Evolutionary conservation across 805 yeast species (phyloP).

Genomic region (Starmerella ratchasimensis): DNA sequence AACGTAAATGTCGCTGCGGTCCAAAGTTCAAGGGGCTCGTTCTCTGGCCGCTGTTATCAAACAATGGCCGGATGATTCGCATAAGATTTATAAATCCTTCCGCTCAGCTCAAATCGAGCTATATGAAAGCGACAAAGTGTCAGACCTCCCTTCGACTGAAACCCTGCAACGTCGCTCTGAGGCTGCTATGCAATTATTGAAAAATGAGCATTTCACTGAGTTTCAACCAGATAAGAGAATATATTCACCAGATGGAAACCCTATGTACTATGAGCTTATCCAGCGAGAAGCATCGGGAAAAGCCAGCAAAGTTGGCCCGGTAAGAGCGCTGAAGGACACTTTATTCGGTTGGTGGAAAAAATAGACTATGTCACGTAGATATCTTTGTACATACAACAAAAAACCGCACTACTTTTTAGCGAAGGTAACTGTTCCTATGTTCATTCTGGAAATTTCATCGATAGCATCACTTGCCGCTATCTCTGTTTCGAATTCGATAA

Average conservation of each 20-base stretch:
- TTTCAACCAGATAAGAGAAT: slow-evolving; percentile 37
- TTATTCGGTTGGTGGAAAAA: slow-evolving; percentile 42
- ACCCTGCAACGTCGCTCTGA: slow-evolving; percentile 19
- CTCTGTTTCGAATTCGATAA: slow-evolving; percentile 49
- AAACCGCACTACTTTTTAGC: slow-evolving; percentile 16
- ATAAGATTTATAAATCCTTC: slow-evolving; percentile 37
- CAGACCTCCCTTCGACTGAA: slow-evolving; percentile 20
- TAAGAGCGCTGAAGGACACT: slow-evolving; percentile 59
- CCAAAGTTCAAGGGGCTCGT: slow-evolving; percentile 17
- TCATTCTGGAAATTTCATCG: background rate
- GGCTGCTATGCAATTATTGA: slow-evolving; percentile 18
- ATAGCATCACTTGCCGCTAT: slow-evolving; percentile 15
- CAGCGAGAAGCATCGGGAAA: slow-evolving; percentile 48
- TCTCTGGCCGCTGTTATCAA: slow-evolving; percentile 18
- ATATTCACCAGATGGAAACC: slow-evolving; percentile 71
- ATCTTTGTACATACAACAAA: background rate
- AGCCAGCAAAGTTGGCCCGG: slow-evolving; percentile 46
- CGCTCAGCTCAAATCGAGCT: slow-evolving; percentile 34
- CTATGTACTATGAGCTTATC: slow-evolving; percentile 59
- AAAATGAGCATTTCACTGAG: slow-evolving; percentile 14
- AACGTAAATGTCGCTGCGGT: slow-evolving; percentile 19
- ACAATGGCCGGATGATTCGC: slow-evolving; percentile 31
- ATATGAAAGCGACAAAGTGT: slow-evolving; percentile 23
- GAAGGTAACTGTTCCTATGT: slow-evolving; percentile 11
- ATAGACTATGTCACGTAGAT: slow-evolving; percentile 1